These are phyloP conservation scores for Emergomyces africanus DNA, from an alignment of 2,329 filamentous ascomycete species.

Conservation along the genomic window DNA sequence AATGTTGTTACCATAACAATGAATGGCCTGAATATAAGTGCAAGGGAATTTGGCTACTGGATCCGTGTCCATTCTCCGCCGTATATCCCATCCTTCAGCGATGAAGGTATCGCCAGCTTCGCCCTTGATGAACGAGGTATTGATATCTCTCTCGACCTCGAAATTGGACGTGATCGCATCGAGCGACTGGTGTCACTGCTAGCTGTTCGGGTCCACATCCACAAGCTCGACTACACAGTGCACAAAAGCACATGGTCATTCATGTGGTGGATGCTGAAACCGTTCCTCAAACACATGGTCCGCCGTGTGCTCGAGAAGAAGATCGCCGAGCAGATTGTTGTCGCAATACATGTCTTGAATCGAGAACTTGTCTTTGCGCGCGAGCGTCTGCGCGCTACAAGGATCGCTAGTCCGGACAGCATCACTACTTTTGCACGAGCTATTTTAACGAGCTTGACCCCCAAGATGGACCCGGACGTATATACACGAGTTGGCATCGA, in stretches of 20 bases:
- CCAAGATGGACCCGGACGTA: conserved; percentile 61
- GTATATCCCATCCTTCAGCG: conserved; percentile 54
- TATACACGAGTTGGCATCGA: conserved; percentile 61
- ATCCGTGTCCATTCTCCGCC: conserved; percentile 60
- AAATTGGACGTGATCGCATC: conserved; percentile 62
- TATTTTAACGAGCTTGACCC: conserved; percentile 61
- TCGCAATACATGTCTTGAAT: conserved; percentile 60
- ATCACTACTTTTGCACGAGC: conserved; percentile 72
- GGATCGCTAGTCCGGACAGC: conserved; percentile 69
- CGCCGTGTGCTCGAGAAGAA: conserved; percentile 68
- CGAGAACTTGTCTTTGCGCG: conserved; percentile 76
- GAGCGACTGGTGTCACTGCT: conserved; percentile 72
- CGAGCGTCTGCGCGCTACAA: conserved; percentile 72
- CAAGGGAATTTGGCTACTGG: conserved; percentile 84
- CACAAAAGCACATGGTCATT: conserved; percentile 57
- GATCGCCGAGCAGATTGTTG: conserved; percentile 57
- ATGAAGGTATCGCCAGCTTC: conserved; percentile 78
- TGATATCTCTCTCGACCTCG: conserved; percentile 73
- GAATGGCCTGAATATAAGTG: conserved; percentile 69
- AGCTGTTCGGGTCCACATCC: conserved; percentile 65
- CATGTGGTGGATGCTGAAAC: conserved; percentile 72
- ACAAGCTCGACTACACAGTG: conserved; percentile 72
- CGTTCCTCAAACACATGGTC: conserved; percentile 67
- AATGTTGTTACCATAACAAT: conserved; percentile 66
- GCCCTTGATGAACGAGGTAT: conserved; percentile 75